Conservation (phyloP, 1,284 basidiomycete species). For the Flammula alnicola region DNA sequence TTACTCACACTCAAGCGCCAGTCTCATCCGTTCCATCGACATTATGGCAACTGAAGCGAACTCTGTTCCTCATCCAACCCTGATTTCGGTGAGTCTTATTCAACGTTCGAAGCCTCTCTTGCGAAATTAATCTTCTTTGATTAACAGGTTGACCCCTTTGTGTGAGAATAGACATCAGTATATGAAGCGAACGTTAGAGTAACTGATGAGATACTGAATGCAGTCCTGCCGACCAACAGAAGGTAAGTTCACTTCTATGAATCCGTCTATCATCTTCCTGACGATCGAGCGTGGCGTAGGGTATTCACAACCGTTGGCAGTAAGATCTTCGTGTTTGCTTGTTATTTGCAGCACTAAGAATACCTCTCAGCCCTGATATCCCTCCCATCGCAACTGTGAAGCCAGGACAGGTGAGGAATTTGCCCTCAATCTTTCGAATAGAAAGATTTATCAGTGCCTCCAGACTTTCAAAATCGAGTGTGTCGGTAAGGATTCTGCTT, state of each 20-base stretch:
- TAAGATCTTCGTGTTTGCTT: conserved; percentile 39
- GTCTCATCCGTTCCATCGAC: not conserved
- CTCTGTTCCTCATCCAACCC: conserved; percentile 57
- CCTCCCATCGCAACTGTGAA: conserved; percentile 68
- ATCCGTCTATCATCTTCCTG: not conserved
- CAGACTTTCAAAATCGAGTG: conserved; percentile 79
- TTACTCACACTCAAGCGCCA: not conserved
- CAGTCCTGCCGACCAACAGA: conserved; percentile 67
- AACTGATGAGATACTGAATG: not conserved
- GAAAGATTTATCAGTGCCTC: not conserved
- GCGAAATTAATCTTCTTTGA: not conserved
- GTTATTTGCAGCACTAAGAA: not conserved
- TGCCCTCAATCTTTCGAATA: not conserved
- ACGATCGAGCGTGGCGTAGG: conserved; percentile 36
- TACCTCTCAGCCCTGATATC: conserved; percentile 60
- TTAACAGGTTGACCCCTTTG: conserved; percentile 64
- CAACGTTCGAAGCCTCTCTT: not conserved
- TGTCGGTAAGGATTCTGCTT: conserved; percentile 49
- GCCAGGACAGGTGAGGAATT: conserved; percentile 55
- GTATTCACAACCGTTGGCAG: conserved; percentile 78
- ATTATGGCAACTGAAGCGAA: conserved; percentile 63
- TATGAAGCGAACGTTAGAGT: not conserved
- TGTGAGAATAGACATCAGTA: conserved; percentile 43
- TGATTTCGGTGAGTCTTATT: conserved; percentile 45
- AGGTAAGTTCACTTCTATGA: conserved; percentile 40